Conservation (phyloP, 2,329 filamentous ascomycete genomes). For the Xylaria sp. region DNA sequence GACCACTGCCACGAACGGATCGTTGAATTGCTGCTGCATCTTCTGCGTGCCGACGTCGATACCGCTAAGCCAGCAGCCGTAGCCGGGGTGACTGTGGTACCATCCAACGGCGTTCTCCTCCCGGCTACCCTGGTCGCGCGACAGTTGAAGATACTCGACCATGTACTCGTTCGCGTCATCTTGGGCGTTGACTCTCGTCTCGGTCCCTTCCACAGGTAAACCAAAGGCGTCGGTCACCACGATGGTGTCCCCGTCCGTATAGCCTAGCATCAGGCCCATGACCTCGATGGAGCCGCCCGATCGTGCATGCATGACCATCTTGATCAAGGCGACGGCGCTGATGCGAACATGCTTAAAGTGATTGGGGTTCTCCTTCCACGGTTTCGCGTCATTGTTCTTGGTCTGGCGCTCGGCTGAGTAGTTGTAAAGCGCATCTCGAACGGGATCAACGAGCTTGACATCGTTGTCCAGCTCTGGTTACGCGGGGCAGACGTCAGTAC, state of each 20-base stretch:
- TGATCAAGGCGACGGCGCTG: conserved; percentile 89
- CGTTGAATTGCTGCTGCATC: conserved; percentile 81
- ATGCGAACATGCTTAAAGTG: conserved; percentile 95
- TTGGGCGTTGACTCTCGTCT: conserved; percentile 95
- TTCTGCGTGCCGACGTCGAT: conserved; percentile 92
- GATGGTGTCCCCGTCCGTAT: conserved; percentile 81
- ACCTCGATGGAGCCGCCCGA: conserved; percentile 89
- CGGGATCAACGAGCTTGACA: conserved; percentile 79
- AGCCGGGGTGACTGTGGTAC: conserved; percentile 98
- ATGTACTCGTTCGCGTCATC: conserved; percentile 97
- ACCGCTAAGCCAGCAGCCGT: conserved; percentile 96
- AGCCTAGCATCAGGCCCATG: conserved; percentile 98
- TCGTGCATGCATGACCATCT: conserved; percentile 99
- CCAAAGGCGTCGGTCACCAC: conserved; percentile 94
- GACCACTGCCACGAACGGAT: conserved; percentile 93
- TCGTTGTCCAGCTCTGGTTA: conserved; percentile 82
- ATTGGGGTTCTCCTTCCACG: conserved; percentile 78
- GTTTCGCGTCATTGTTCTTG: conserved; percentile 62
- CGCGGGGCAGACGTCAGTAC: conserved; percentile 16
- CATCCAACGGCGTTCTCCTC: conserved; percentile 94
- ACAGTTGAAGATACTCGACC: conserved; percentile 78
- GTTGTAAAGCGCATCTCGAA: conserved; percentile 87
- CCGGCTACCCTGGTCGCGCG: conserved; percentile 71
- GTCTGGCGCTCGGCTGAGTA: conserved; percentile 74
- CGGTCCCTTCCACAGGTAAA: conserved; percentile 95